A percentile compares a stretch with the other conserved stretches of the same genome.
phyloP scores from a whole-genome alignment of 2,329 filamentous ascomycete genomes.

The Pseudogymnoascus pannorum region DNA sequence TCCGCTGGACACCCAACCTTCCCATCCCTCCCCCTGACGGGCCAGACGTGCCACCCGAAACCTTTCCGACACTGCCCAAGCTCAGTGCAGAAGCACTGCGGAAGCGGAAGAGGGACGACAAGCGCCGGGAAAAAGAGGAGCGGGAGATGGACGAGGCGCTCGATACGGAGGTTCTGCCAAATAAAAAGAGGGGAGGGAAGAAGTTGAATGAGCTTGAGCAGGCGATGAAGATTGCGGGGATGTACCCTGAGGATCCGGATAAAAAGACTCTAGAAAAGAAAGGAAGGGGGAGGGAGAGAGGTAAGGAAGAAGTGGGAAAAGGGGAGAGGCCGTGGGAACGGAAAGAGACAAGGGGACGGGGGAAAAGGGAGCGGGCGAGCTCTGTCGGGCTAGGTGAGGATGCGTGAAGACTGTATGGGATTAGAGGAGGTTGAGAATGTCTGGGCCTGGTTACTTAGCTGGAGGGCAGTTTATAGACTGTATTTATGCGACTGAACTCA shows the following conservation, averaged over 20 bases:
- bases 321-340: not conserved
- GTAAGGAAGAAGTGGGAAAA: not conserved
- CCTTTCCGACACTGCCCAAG: not conserved
- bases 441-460: not conserved
- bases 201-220: not conserved
- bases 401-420: not conserved
- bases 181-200: not conserved
- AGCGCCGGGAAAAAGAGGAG: not conserved
- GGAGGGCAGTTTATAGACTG: not conserved
- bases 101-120: not conserved
- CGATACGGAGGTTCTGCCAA: not conserved
- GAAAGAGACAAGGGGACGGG: not conserved
- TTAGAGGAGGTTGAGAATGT: not conserved
- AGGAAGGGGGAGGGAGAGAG: not conserved
- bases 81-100: not conserved
- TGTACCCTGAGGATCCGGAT: not conserved
- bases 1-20: not conserved
- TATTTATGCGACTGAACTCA: not conserved
- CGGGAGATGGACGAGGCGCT: not conserved
- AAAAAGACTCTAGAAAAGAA: not conserved
- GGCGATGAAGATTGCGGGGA: not conserved
- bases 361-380: not conserved
- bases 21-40: not conserved
- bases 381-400: not conserved
- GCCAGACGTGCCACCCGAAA: not conserved